Evolutionary conservation across 345 rosid genomes (phyloP).

Genomic region (Cardamine chenopodiifolia): DNA sequence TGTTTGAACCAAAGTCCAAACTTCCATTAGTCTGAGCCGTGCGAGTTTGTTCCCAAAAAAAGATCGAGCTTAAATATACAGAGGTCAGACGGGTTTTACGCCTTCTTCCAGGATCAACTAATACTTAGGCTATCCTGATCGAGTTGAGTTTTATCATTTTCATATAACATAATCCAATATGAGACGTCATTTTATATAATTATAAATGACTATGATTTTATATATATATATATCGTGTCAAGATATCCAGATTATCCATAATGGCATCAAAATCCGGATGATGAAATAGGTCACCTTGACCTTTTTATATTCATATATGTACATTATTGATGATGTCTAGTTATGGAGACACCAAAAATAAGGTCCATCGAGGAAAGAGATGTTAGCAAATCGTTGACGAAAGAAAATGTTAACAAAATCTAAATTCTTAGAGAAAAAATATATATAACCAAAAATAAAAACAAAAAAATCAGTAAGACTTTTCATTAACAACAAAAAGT

Average conservation of each 20-base stretch:
- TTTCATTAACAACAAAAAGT: background rate
- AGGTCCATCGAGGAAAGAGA: background rate
- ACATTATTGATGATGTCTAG: conserved; percentile 15
- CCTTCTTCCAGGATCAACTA: no score
- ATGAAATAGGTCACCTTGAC: background rate
- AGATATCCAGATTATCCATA: background rate
- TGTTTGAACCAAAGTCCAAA: no score
- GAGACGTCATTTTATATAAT: conserved; percentile 5
- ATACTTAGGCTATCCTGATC: no score
- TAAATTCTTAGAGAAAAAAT: background rate
- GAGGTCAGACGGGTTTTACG: no score
- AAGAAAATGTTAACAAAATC: background rate
- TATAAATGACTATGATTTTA: background rate
- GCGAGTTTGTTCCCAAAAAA: no score
- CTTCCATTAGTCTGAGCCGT: no score
- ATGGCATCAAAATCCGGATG: conserved; percentile 1
- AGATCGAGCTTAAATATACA: no score
- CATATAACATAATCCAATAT: background rate
- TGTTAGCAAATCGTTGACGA: conserved; percentile 10
- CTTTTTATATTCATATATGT: background rate
- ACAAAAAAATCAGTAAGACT: no score
- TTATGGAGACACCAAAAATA: background rate
- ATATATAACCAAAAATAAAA: background rate
- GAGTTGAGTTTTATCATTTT: no score
- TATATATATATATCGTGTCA: background rate